Base-by-base conservation (phyloP, 2,329 filamentous ascomycete genomes). In the Ophiocordyceps camponoti-floridani region DNA sequence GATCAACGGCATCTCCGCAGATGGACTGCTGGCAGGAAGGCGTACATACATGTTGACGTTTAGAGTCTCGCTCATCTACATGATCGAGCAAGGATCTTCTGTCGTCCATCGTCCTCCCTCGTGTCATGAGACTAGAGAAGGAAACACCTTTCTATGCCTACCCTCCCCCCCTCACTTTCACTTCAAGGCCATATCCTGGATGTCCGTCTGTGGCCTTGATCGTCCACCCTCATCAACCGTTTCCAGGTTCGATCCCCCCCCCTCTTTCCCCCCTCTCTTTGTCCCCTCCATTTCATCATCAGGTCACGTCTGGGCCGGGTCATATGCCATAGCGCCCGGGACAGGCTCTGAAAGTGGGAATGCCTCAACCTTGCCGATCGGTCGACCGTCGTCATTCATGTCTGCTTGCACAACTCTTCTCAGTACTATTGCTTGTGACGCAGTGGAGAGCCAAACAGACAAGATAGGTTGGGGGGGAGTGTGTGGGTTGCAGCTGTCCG, bases 81-180 rank as follows among this genome's bases (percentile, higher is more conserved):
- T 14, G 16, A 12, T 12, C 11, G 27, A 33, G 40, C 40, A 14
- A 26, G 44, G 12, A 16, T 26, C 33, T n/a, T 6, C 28, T n/a
- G n/a, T 37, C 33, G 19, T 30, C 27, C 19, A 10, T 42, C 14
- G 27, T 16, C 12, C 30, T n/a, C 26, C 16, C 23, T 46, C 40
- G 45, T 46, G 45, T 31, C 42, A 46, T 46, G 42, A 35, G 38
- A 46, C 38, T 44, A 31, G 35, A 16, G 16, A 38, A 23, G 35
- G 12, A 6, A 35, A 35, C 33, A 35, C 33, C 12, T 38, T 41
- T 12, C 18, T 14, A 2, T 30, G n/a, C 19, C 14, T 30, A 14
- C 16, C n/a, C 19, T 12, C 19, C 11, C 40, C 26, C 40, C 14
- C 19, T 28, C 18, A 19, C n/a, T 41, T 26, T 41, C 40, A 27